Percentiles rank a stretch among this genome's conserved stretches.
Evolutionary conservation across 768 basidiomycete species (phyloP).

Genomic region (Psilocybe tampanensis): DNA sequence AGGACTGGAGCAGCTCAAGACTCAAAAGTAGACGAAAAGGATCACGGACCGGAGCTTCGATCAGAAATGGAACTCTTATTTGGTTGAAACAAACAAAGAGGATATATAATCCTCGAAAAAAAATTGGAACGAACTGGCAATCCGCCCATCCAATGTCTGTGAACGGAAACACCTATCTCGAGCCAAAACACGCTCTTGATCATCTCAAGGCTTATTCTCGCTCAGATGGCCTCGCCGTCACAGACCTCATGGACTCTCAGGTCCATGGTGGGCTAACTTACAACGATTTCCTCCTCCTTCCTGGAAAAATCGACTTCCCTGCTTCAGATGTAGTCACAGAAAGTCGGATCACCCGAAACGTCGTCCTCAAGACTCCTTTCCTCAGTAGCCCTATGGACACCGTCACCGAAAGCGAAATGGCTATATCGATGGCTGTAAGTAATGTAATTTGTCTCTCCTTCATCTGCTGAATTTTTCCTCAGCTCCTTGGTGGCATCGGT

Average conservation of each 20-base stretch:
- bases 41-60: background rate
- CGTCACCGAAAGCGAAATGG: conserved; percentile 95
- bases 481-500: conserved; percentile 95
- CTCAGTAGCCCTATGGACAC: conserved; percentile 99
- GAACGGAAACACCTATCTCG: conserved; percentile 43
- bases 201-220: conserved; percentile 71
- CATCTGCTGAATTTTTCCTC: conserved; percentile 14
- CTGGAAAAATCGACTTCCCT: conserved; percentile 94
- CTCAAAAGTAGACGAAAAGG: no score
- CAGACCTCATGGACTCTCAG: conserved; percentile 86
- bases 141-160: conserved; percentile 32
- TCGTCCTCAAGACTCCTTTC: conserved; percentile 92
- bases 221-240: conserved; percentile 81
- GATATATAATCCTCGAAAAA: conserved; percentile 28
- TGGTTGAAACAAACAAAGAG: conserved; percentile 21
- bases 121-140: conserved; percentile 17
- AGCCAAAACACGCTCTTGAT: conserved; percentile 72
- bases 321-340: conserved; percentile 81
- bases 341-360: conserved; percentile 87
- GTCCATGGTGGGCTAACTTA: conserved; percentile 94
- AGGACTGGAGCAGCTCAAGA: no score
- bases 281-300: conserved; percentile 94
- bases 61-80: conserved; percentile 13
- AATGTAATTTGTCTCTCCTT: background rate
- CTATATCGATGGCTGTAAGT: conserved; percentile 88